Evolutionary conservation across 1,139 yeast species (phyloP).

Genomic region (Pichia sp.): DNA sequence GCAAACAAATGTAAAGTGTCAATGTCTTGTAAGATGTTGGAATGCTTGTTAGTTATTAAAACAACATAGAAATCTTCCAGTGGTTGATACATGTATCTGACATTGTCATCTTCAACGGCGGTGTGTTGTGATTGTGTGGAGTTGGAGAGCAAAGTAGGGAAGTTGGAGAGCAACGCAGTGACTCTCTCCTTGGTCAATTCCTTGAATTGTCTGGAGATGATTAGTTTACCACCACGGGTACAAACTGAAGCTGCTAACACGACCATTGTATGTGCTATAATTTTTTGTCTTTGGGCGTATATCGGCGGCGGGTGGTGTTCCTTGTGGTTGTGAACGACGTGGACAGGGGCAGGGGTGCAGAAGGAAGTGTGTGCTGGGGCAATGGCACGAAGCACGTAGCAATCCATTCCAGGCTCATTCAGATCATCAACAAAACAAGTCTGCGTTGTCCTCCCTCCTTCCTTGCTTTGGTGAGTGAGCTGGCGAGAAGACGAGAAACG

Average conservation of each 20-base stretch:
- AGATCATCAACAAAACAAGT: not conserved
- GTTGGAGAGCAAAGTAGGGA: constrained; percentile 76
- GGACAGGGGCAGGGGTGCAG: not conserved
- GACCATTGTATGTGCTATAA: constrained; percentile 39
- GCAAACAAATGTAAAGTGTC: constrained; percentile 87
- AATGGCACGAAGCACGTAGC: too few relatives aligned
- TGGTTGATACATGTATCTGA: constrained; percentile 94
- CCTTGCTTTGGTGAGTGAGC: not conserved
- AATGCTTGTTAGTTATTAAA: constrained; percentile 84
- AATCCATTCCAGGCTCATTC: not conserved
- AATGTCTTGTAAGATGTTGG: constrained; percentile 93
- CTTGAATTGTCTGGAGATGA: constrained; percentile 88
- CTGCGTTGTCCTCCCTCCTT: not conserved
- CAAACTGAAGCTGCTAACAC: constrained; percentile 95
- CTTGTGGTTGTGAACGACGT: not conserved
- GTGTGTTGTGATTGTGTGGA: constrained; percentile 80
- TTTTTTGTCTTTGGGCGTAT: too few relatives aligned
- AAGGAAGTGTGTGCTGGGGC: not conserved
- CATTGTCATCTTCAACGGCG: constrained; percentile 89
- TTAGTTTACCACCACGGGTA: constrained; percentile 92
- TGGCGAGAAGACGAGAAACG: too few relatives aligned
- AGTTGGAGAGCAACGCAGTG: constrained; percentile 80
- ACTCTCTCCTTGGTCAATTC: constrained; percentile 85
- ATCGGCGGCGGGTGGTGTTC: not conserved
- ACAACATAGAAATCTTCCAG: constrained; percentile 93